Evolutionary conservation across 148 eudicot species (phyloP).

Genomic region (Spergularia bocconei): DNA sequence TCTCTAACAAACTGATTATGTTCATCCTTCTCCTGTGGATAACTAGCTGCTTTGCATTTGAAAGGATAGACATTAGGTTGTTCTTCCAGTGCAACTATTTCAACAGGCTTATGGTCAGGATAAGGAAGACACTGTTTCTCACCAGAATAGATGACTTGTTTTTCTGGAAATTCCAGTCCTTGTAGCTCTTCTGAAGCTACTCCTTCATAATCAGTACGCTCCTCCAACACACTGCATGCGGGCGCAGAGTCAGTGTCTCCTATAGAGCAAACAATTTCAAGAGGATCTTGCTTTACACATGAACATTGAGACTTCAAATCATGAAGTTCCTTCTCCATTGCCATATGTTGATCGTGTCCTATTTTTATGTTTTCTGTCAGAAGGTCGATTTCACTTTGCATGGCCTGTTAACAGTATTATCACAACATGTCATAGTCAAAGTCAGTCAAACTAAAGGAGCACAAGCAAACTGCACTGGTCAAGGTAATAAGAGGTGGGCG

Average conservation of each 20-base stretch:
- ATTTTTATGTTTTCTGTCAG: conserved; percentile 35
- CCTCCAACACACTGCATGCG: conserved; percentile 4
- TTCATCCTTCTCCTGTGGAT: background rate
- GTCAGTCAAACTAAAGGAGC: background rate
- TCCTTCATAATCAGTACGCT: background rate
- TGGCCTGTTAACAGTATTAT: conserved; percentile 37
- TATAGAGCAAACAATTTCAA: conserved; percentile 2
- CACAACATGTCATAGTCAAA: conserved; percentile 9
- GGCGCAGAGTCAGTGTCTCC: conserved; percentile 24
- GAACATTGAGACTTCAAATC: conserved; percentile 38
- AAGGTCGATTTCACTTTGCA: conserved; percentile 49
- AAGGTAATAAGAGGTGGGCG: background rate
- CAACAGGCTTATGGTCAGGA: background rate
- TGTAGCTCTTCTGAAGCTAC: conserved; percentile 12
- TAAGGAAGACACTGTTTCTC: background rate
- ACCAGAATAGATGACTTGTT: background rate
- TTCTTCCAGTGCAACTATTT: background rate
- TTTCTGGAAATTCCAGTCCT: background rate
- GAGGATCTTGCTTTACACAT: conserved; percentile 24
- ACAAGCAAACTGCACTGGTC: background rate
- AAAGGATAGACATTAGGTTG: background rate
- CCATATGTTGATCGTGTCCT: conserved; percentile 35
- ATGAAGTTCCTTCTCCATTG: conserved; percentile 45
- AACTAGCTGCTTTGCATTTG: background rate
- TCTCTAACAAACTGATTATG: background rate